Evolutionary conservation across 2,329 filamentous ascomycete species (phyloP).

Genomic region (Chaetomiaceae sp.): DNA sequence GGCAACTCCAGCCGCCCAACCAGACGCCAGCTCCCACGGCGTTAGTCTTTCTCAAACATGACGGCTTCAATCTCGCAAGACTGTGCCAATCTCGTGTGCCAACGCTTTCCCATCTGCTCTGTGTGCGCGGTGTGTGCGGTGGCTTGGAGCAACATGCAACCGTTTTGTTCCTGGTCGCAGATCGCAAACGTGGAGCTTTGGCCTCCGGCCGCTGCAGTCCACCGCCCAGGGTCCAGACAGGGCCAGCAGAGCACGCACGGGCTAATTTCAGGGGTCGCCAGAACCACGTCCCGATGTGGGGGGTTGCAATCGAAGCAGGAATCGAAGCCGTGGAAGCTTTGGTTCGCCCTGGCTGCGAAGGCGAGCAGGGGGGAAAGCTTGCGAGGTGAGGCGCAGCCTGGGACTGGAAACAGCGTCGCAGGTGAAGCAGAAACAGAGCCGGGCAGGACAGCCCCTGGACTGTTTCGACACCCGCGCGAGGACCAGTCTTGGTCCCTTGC

Average conservation of each 20-base stretch:
- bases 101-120: neutral
- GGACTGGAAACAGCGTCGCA: slow-evolving; percentile 2
- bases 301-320: slow-evolving; percentile 17
- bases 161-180: neutral
- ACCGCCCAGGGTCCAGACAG: neutral
- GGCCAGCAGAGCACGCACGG: slow-evolving; percentile 4
- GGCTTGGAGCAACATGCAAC: neutral
- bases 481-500: neutral
- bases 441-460: slow-evolving; percentile 1
- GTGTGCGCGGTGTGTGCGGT: neutral
- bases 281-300: slow-evolving; percentile 7
- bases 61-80: slow-evolving; percentile 7
- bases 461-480: slow-evolving; percentile 9
- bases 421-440: neutral
- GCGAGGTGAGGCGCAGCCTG: too few species aligned
- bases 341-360: neutral
- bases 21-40: slow-evolving; percentile 1
- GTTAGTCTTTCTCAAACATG: neutral
- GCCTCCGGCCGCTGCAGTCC: too few species aligned
- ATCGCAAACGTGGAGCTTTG: slow-evolving; percentile 3
- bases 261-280: slow-evolving; percentile 14
- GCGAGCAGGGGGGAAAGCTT: too few species aligned
- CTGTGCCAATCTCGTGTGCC: slow-evolving; percentile 15
- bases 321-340: slow-evolving; percentile 19
- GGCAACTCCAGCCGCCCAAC: slow-evolving; percentile 15